Percentiles rank a stretch among this genome's conserved stretches.
These are phyloP conservation scores for Backusella sp. DNA, from an alignment of 192 early-diverging fungal species.

Conservation along the genomic window DNA sequence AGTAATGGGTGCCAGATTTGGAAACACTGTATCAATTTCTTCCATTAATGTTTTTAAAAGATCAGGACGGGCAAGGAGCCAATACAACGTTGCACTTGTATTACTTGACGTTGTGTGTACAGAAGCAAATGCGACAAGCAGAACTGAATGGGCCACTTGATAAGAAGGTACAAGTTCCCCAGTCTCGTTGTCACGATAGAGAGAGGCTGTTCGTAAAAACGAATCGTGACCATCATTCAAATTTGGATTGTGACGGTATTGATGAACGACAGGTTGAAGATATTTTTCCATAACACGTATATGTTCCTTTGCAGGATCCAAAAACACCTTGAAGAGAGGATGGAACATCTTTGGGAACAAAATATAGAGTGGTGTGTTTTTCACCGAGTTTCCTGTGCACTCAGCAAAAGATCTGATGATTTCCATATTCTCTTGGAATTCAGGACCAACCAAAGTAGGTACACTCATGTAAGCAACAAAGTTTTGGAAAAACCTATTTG, in stretches of 20 bases:
- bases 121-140: conserved; percentile 21
- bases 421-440: conserved; percentile 12
- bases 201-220: conserved; percentile 18
- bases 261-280: conserved; percentile 9
- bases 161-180: background rate
- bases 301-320: conserved; percentile 16
- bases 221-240: background rate
- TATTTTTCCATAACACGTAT: conserved; percentile 9
- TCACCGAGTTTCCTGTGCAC: conserved; percentile 16
- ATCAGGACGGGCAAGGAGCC: conserved; percentile 23
- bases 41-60: background rate
- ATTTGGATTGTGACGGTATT: background rate
- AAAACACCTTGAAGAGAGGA: conserved; percentile 9
- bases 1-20: conserved; percentile 1
- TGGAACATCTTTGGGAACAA: conserved; percentile 13
- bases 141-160: background rate
- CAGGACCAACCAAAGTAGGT: conserved; percentile 16
- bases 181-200: background rate
- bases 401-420: conserved; percentile 25
- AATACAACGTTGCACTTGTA: conserved; percentile 3
- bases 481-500: conserved; percentile 8
- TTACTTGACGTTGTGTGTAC: conserved; percentile 25
- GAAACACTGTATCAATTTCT: conserved; percentile 12
- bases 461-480: conserved; percentile 28
- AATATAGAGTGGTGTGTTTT: conserved; percentile 8